Base-by-base conservation (phyloP, 306 rosid species). In the Lupinus albus region DNA sequence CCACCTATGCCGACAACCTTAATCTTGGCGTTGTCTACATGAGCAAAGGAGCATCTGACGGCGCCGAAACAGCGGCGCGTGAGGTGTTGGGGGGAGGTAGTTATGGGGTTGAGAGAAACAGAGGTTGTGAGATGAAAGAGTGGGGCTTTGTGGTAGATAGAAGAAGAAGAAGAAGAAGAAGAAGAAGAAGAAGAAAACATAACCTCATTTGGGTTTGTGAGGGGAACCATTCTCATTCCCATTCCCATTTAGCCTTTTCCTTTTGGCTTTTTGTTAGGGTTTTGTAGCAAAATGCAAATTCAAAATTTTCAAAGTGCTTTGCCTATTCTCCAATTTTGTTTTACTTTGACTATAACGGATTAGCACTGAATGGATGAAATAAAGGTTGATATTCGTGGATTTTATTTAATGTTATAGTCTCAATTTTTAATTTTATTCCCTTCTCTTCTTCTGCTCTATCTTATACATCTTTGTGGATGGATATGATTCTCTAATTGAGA, bases 1-100 rank as follows among this genome's bases (percentile, higher is more conserved):
- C 99, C 99, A 14, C 99, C 99, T 62, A 93, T 88, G 7, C 99
- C 99, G 12, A 93, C 87, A 5, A 93, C 99, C 85, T 93, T 93
- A 78, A 93, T 93, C 78, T 76, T 93, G 52, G 99, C 99, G 6
- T 91, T 79, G 65, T 93, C 97, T 41, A 82, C 59, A 17, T 82
- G 70, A 0, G 88, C 70, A 59, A 83, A 88, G 11, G 94, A 93
- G 74, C 96, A 93, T 71, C 77, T 78, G 2, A 82, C 81, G 0
- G 76, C 61, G 4, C 42, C 78, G 11, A 72, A 72, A 73, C 78
- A 3, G 4, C 4, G 84, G 64, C 79, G 79, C 42, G 4, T 32
- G n/a, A 46, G 74, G 32, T 88, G 81, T 67, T 68, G 63, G 0
- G 33, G 53, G n/a, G 42, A 7, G 5, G 44, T 57, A 42, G 13